Evolutionary conservation across 441 rosid genomes (phyloP).

Genomic region (Melastoma candidum): DNA sequence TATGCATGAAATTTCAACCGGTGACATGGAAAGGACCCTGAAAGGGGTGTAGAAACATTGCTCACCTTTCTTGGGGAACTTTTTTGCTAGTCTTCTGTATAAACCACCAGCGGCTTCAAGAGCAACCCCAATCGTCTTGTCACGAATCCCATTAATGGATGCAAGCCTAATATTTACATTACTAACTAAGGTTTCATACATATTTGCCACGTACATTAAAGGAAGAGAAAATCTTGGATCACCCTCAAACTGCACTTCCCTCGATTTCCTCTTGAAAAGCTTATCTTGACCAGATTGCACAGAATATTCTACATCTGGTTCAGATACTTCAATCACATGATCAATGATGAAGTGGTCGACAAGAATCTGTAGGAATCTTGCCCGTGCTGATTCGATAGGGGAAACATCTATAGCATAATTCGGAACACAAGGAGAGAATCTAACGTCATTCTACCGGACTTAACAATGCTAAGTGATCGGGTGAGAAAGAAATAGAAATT

Average conservation of each 20-base stretch:
- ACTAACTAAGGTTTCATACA: slow-evolving; percentile 72
- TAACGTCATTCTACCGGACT: slow-evolving; percentile 8
- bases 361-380: slow-evolving; percentile 66
- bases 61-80: slow-evolving; percentile 84
- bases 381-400: slow-evolving; percentile 81
- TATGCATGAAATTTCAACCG: neutral
- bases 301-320: slow-evolving; percentile 36
- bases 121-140: slow-evolving; percentile 77
- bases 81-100: slow-evolving; percentile 70
- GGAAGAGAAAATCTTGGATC: slow-evolving; percentile 66
- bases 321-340: slow-evolving; percentile 52
- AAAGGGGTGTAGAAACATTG: neutral
- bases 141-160: slow-evolving; percentile 67
- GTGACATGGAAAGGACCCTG: neutral
- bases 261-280: slow-evolving; percentile 61
- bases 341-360: slow-evolving; percentile 64
- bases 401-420: slow-evolving; percentile 49
- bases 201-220: slow-evolving; percentile 82
- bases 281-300: slow-evolving; percentile 41
- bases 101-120: slow-evolving; percentile 98
- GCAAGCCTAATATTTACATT: slow-evolving; percentile 69
- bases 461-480: neutral
- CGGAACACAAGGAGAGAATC: slow-evolving; percentile 6
- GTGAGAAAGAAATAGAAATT: neutral
- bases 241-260: slow-evolving; percentile 70